Conservation (phyloP, 192 early-diverging fungal genomes). For the Rhizoclosmatium sp. region DNA sequence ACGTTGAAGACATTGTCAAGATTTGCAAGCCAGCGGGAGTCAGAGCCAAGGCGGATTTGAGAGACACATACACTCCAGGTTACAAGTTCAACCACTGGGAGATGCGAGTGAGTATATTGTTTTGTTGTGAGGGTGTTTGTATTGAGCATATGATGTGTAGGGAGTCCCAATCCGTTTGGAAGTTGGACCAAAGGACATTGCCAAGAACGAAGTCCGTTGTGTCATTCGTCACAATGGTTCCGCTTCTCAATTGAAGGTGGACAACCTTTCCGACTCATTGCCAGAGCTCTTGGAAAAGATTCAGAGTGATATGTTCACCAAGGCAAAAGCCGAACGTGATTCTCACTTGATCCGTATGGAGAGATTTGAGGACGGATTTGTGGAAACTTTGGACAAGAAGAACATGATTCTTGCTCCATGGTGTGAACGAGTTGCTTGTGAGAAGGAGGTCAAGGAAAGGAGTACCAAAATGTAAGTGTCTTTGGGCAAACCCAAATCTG, state of each 20-base stretch:
- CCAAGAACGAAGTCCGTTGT: constrained; percentile 74
- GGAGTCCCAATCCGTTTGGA: constrained; percentile 97
- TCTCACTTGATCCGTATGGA: constrained; percentile 76
- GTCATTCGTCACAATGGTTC: constrained; percentile 84
- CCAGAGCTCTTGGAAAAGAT: constrained; percentile 73
- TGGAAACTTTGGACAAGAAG: constrained; percentile 87
- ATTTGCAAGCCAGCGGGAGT: constrained; percentile 75
- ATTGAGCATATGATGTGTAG: constrained; percentile 42
- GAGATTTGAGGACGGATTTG: constrained; percentile 89
- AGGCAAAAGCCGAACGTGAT: constrained; percentile 80
- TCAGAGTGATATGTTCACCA: constrained; percentile 88
- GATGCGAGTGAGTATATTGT: constrained; percentile 59
- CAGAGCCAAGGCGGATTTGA: constrained; percentile 78
- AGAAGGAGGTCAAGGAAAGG: constrained; percentile 95
- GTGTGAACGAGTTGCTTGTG: constrained; percentile 90
- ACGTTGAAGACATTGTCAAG: constrained; percentile 71
- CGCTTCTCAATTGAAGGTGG: constrained; percentile 62
- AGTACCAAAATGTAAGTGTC: constrained; percentile 64
- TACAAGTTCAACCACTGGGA: constrained; percentile 99
- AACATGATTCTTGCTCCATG: constrained; percentile 88
- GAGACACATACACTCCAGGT: constrained; percentile 89
- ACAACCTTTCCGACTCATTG: constrained; percentile 60
- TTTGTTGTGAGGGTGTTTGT: background rate
- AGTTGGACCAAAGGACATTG: constrained; percentile 93
- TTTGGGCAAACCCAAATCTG: background rate